phyloP scores from a whole-genome alignment of 495 filamentous ascomycete species.

The Cercophora samala region DNA sequence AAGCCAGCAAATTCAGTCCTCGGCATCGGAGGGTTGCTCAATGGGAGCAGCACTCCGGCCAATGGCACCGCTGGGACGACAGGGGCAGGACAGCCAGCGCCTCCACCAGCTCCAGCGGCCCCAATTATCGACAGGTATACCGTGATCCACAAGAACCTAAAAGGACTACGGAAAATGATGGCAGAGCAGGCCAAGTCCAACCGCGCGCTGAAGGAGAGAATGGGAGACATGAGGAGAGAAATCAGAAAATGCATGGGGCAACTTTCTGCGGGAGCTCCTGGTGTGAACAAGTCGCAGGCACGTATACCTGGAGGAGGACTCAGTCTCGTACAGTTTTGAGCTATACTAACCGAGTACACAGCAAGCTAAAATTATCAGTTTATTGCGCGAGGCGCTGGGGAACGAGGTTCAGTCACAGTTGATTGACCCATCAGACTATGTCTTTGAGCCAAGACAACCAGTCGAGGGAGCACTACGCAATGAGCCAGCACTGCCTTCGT shows the following conservation, averaged over 20 bases:
- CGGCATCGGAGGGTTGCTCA: constrained; percentile 10
- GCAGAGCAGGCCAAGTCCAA: constrained; percentile 46
- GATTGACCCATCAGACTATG: constrained; percentile 65
- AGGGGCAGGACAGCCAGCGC: neutral
- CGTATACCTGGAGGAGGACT: constrained; percentile 23
- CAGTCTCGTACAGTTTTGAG: neutral
- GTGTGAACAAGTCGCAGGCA: constrained; percentile 59
- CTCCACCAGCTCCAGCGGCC: constrained; percentile 1
- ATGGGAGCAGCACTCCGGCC: neutral
- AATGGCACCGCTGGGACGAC: constrained; percentile 15
- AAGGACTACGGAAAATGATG: constrained; percentile 62
- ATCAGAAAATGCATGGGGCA: constrained; percentile 72
- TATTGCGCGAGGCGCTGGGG: constrained; percentile 45
- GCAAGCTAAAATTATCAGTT: constrained; percentile 44
- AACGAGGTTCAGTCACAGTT: constrained; percentile 49
- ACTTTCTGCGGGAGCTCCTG: constrained; percentile 57
- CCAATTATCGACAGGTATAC: constrained; percentile 51
- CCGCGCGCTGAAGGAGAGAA: constrained; percentile 53
- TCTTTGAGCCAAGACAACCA: constrained; percentile 55
- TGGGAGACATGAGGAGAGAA: constrained; percentile 72
- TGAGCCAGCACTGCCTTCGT: constrained; percentile 55
- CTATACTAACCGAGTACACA: constrained; percentile 13
- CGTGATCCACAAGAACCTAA: constrained; percentile 68
- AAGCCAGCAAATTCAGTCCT: constrained; percentile 7
- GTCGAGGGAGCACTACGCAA: constrained; percentile 52